Evolutionary conservation across 495 filamentous ascomycete species (phyloP), one percentile per base, ranked within the genome.

Genomic region (Cenococcum geophilum): DNA sequence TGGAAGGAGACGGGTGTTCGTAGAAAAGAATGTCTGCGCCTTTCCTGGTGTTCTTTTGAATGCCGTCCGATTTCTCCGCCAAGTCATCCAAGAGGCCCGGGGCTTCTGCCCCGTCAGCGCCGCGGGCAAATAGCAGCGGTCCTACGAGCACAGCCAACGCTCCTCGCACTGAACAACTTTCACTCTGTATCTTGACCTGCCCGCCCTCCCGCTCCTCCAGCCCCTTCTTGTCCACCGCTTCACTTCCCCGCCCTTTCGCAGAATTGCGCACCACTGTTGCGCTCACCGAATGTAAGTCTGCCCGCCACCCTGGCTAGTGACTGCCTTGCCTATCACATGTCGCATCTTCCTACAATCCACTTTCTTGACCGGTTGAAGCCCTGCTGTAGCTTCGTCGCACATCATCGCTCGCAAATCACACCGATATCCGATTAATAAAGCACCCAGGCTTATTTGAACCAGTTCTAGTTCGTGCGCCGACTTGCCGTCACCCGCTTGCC

Each of bases 401-500:
- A 4, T 16, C 48, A 9, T 45, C 40, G 40, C 18, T 18, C 40
- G 40, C 12, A 45, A 45, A 45, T 45, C 40, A 45, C 14, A 18
- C 18, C 40, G 14, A 16, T 1, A 14, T 10, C 14, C 40, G 40
- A 45, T 45, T 45, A 45, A 45, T 14, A 45, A 45, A 32, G 20
- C 49, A 25, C 10, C 49, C 23, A 25, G 23, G 18, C 40, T 16
- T 23, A 25, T 20, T n/a, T 32, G 23, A 52, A 32, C 21, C 25
- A 52, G 49, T 20, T 52, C 25, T 52, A 27, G 49, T 52, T 14
- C 25, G 4, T 23, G 49, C 20, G 49, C 49, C 49, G 22, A 52
- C 49, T 23, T 10, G 21, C 49, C 49, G 49, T 37, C 36, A 9
- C 34, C 53, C 34, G 53, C 32, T 56, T 56, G 53, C 53, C 36